These are phyloP conservation scores for Ophiostoma quercus DNA, from an alignment of 2,329 filamentous ascomycete species.

Conservation along the genomic window DNA sequence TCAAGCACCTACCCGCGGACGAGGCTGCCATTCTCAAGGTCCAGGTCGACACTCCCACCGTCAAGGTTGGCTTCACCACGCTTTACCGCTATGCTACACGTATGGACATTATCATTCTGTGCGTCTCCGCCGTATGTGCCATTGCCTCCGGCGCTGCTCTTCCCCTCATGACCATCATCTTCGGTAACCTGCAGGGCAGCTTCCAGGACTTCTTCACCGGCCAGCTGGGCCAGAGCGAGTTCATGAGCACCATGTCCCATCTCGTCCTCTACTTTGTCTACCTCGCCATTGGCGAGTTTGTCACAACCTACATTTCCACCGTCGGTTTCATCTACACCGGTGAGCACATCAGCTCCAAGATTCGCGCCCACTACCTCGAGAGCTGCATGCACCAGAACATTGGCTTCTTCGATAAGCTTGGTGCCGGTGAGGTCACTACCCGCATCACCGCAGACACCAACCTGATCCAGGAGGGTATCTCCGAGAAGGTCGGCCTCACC, in stretches of 20 bases:
- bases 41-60: conserved; percentile 61
- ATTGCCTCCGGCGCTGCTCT: conserved; percentile 63
- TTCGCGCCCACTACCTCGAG: conserved; percentile 75
- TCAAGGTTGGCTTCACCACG: conserved; percentile 58
- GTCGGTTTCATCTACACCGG: conserved; percentile 86
- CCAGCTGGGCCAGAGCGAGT: conserved; percentile 46
- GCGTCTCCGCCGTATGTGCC: conserved; percentile 56
- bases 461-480: conserved; percentile 87
- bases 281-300: conserved; percentile 73
- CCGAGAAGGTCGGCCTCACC: conserved; percentile 78
- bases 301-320: conserved; percentile 71
- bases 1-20: conserved; percentile 57
- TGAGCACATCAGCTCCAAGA: conserved; percentile 72
- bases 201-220: conserved; percentile 61
- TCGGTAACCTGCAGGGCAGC: conserved; percentile 66
- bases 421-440: conserved; percentile 88
- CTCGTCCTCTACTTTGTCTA: conserved; percentile 82
- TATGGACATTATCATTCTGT: conserved; percentile 59
- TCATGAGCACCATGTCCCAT: conserved; percentile 54
- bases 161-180: conserved; percentile 76
- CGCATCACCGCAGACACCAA: conserved; percentile 93
- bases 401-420: conserved; percentile 87
- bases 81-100: conserved; percentile 66
- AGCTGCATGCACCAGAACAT: conserved; percentile 86
- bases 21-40: conserved; percentile 63